These are phyloP conservation scores for Sclerotiophoma versabilis DNA, from an alignment of 2,329 filamentous ascomycete genomes.

Conservation along the genomic window DNA sequence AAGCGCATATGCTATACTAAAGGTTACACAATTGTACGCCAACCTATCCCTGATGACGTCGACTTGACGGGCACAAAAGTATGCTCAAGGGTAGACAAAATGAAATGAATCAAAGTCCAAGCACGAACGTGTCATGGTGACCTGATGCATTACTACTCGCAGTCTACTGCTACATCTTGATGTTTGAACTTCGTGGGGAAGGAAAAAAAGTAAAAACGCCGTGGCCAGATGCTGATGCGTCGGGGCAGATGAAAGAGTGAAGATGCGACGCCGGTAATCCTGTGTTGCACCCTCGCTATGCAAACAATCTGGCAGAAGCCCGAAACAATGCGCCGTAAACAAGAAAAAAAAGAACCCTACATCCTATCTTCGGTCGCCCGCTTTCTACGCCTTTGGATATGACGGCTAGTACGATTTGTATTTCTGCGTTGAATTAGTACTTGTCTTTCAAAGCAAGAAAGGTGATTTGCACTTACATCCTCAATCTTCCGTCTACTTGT, in stretches of 20 bases:
- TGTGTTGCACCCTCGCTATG: constrained; percentile 26
- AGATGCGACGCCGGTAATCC: constrained; percentile 7
- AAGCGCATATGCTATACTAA: too few species aligned
- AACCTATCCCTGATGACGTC: too few species aligned
- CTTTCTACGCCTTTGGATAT: too few species aligned
- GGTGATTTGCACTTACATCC: constrained; percentile 73
- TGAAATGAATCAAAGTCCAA: background rate
- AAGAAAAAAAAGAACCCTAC: background rate
- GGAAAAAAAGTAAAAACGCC: background rate
- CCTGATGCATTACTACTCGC: background rate
- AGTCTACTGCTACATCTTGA: background rate
- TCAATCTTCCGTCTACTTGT: constrained; percentile 81
- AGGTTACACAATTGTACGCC: too few species aligned
- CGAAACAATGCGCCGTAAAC: constrained; percentile 1
- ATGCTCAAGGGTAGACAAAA: background rate
- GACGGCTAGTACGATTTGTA: constrained; percentile 39
- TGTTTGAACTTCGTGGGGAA: background rate
- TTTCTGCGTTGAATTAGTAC: constrained; percentile 29
- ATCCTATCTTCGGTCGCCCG: background rate
- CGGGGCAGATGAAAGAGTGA: constrained; percentile 1
- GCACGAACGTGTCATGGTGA: background rate
- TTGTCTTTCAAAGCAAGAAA: background rate
- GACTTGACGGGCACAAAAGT: background rate
- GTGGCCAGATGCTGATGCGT: background rate
- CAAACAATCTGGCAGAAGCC: constrained; percentile 14